Evolutionary conservation across 2,329 filamentous ascomycete species (phyloP).

Genomic region (Ophiostoma himal-ulmi): DNA sequence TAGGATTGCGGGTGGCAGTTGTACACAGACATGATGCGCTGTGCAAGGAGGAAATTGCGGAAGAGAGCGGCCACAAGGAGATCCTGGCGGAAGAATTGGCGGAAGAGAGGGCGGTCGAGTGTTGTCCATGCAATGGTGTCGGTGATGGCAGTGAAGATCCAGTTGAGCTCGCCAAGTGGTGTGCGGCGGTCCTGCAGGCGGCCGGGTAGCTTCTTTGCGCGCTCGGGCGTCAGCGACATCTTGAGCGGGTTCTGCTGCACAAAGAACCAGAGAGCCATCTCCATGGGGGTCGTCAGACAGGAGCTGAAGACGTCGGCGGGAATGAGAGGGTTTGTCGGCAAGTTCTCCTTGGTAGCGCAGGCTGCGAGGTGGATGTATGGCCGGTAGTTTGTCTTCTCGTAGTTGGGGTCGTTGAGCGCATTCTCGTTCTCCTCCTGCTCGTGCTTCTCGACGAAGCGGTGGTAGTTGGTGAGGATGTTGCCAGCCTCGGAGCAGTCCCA

Average conservation of each 20-base stretch:
- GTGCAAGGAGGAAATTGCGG: slow-evolving; percentile 88
- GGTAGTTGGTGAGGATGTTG: slow-evolving; percentile 91
- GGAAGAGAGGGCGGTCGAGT: slow-evolving; percentile 80
- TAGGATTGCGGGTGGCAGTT: slow-evolving; percentile 92
- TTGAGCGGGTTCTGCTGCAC: slow-evolving; percentile 81
- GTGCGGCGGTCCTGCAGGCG: slow-evolving; percentile 88
- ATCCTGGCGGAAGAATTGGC: slow-evolving; percentile 95
- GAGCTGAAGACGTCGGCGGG: slow-evolving; percentile 94
- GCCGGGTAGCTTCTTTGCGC: slow-evolving; percentile 84
- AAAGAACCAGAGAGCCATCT: slow-evolving; percentile 95
- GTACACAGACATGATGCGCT: slow-evolving; percentile 93
- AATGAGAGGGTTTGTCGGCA: slow-evolving; percentile 88
- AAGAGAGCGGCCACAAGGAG: slow-evolving; percentile 98
- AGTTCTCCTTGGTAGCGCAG: slow-evolving; percentile 81
- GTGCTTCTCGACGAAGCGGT: slow-evolving; percentile 90
- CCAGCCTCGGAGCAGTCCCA: slow-evolving; percentile 97
- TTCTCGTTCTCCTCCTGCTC: slow-evolving; percentile 79
- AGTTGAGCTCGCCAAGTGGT: slow-evolving; percentile 91
- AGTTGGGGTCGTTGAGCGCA: slow-evolving; percentile 70
- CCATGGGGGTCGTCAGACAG: slow-evolving; percentile 92
- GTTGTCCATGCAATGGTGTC: slow-evolving; percentile 99
- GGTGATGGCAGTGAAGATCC: slow-evolving; percentile 98
- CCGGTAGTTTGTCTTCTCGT: slow-evolving; percentile 65
- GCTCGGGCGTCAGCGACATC: slow-evolving; percentile 65
- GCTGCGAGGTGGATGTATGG: slow-evolving; percentile 85